Evolutionary conservation across 108 stramenopile genomes (phyloP).

Genomic region (Skeletonema grethae): DNA sequence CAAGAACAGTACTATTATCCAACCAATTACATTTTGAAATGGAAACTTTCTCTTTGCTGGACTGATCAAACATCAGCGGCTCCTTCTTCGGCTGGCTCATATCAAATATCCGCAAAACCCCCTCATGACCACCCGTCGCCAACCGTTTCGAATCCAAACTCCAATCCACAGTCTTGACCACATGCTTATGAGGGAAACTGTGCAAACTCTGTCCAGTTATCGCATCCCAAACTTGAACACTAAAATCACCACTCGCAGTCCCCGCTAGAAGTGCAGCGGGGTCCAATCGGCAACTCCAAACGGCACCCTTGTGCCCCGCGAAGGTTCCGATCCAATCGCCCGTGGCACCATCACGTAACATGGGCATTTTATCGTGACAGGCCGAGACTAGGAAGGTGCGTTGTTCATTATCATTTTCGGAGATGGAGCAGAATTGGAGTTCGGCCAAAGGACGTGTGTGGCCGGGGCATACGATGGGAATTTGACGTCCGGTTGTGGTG

Average conservation of each 20-base stretch:
- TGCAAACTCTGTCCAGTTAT: slow-evolving; percentile 79
- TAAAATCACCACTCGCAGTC: slow-evolving; percentile 89
- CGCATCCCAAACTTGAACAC: slow-evolving; percentile 87
- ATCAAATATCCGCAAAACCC: slow-evolving; percentile 86
- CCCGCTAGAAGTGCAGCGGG: slow-evolving; percentile 79
- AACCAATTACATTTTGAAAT: slow-evolving; percentile 77
- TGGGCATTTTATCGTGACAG: slow-evolving; percentile 91
- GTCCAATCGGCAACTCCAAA: slow-evolving; percentile 95
- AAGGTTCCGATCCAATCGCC: slow-evolving; percentile 99
- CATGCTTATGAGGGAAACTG: slow-evolving; percentile 91
- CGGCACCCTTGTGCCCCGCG: slow-evolving; percentile 99
- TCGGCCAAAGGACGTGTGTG: slow-evolving; percentile 92
- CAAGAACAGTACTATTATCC: slow-evolving; percentile 51
- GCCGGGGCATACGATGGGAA: slow-evolving; percentile 94
- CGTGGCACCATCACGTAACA: slow-evolving; percentile 93
- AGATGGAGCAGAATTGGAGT: slow-evolving; percentile 72
- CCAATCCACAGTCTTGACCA: slow-evolving; percentile 96
- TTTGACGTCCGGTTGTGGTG: slow-evolving; percentile 56
- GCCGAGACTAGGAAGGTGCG: slow-evolving; percentile 75
- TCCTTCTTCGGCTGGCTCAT: slow-evolving; percentile 37
- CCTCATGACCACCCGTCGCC: slow-evolving; percentile 96
- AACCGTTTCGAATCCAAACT: slow-evolving; percentile 72
- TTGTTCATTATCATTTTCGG: slow-evolving; percentile 32
- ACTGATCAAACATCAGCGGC: slow-evolving; percentile 42
- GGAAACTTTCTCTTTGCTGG: slow-evolving; percentile 45